A percentile compares a stretch with the other conserved stretches of the same genome.
Evolutionary conservation across 169 alveolate genomes (phyloP).

Genomic region (Amoebophrya sp.): DNA sequence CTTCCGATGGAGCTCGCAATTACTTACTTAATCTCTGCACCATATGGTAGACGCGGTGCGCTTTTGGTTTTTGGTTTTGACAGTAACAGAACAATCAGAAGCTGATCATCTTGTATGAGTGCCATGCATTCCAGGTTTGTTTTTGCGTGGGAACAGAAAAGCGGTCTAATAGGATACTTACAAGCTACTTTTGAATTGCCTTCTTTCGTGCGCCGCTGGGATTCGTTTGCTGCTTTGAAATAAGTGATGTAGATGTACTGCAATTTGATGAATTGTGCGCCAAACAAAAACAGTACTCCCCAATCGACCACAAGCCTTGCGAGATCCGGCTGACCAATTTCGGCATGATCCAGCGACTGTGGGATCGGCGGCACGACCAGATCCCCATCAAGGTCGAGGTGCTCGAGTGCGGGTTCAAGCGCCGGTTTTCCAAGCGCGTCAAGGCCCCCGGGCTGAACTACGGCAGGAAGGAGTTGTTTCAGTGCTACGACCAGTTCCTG

Average conservation of each 20-base stretch:
- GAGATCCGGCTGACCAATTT: neutral
- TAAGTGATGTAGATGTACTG: too few relatives aligned
- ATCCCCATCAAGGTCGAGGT: neutral
- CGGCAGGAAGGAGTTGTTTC: neutral
- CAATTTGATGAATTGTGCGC: too few relatives aligned
- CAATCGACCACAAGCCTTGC: neutral
- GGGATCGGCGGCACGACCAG: neutral
- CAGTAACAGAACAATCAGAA: too few relatives aligned
- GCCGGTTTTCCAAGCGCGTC: neutral
- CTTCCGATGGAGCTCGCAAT: too few relatives aligned
- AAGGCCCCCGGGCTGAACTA: neutral
- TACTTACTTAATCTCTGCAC: neutral
- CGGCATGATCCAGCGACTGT: neutral
- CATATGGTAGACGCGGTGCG: too few relatives aligned
- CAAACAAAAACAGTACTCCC: neutral
- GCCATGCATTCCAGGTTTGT: too few relatives aligned
- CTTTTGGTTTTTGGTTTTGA: too few relatives aligned
- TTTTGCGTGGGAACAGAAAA: too few relatives aligned
- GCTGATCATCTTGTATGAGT: too few relatives aligned
- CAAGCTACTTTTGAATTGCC: neutral
- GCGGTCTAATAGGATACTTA: too few relatives aligned
- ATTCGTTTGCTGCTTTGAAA: too few relatives aligned
- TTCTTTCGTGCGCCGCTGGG: too few relatives aligned
- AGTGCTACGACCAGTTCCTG: conserved; percentile 17
- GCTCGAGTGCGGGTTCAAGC: neutral